Conservation (phyloP, 2,329 filamentous ascomycete species). For the Botrytis porri region DNA sequence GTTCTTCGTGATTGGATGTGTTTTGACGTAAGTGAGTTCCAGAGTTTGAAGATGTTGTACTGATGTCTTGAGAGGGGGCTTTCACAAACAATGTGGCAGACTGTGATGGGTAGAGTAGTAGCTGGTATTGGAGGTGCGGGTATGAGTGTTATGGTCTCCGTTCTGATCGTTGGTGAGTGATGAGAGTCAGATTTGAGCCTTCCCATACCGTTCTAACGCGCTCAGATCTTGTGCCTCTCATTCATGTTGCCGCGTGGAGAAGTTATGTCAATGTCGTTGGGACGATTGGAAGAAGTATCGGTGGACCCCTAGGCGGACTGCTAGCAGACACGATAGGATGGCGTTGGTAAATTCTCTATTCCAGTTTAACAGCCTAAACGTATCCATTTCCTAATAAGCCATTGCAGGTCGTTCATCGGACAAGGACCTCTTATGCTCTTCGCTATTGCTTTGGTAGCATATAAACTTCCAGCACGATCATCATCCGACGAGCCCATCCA, state of each 20-base stretch:
- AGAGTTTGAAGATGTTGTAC: background rate
- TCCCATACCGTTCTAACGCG: background rate
- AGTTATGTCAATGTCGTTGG: constrained; percentile 70
- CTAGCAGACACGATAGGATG: constrained; percentile 72
- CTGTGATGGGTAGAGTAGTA: constrained; percentile 59
- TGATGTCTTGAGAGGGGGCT: constrained; percentile 50
- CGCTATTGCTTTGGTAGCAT: constrained; percentile 61
- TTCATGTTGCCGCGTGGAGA: constrained; percentile 58
- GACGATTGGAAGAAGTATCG: constrained; percentile 63
- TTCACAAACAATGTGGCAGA: constrained; percentile 61
- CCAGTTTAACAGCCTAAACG: no score
- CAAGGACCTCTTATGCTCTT: constrained; percentile 67
- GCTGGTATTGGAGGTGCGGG: constrained; percentile 64
- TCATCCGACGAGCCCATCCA: constrained; percentile 53
- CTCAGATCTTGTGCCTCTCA: constrained; percentile 40
- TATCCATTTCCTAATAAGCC: background rate
- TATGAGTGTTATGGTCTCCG: constrained; percentile 46
- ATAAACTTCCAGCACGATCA: constrained; percentile 46
- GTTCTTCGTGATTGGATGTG: constrained; percentile 63
- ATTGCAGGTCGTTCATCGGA: constrained; percentile 61
- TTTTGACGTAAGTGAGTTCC: constrained; percentile 7
- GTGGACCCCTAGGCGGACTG: constrained; percentile 68
- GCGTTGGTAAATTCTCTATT: constrained; percentile 56
- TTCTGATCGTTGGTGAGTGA: constrained; percentile 18
- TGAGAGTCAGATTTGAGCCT: background rate